These are phyloP conservation scores for Colletotrichum shisoi DNA, from an alignment of 2,329 filamentous ascomycete genomes.

Conservation along the genomic window DNA sequence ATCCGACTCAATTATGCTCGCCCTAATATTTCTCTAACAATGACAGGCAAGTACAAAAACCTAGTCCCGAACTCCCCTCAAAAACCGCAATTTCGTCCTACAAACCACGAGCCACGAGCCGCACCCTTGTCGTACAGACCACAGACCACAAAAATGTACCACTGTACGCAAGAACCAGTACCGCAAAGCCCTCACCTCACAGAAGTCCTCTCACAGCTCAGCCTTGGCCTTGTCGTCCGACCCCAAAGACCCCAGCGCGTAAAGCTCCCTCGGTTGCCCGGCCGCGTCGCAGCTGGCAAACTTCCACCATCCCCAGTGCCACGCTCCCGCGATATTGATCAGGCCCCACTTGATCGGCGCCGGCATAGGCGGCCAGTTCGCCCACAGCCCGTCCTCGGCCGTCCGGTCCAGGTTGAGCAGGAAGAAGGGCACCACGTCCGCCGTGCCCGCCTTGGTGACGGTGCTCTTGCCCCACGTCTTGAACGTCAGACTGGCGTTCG, in stretches of 20 bases:
- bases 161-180: neutral
- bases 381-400: slow-evolving; percentile 67
- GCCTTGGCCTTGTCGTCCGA: slow-evolving; percentile 26
- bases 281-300: slow-evolving; percentile 68
- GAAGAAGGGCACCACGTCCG: slow-evolving; percentile 71
- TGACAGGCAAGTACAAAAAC: neutral
- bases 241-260: slow-evolving; percentile 52
- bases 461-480: slow-evolving; percentile 70
- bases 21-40: slow-evolving; percentile 27
- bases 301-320: slow-evolving; percentile 67
- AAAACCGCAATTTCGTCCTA: slow-evolving; percentile 16
- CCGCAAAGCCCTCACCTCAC: too few species aligned
- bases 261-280: slow-evolving; percentile 62
- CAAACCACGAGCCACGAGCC: neutral
- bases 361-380: slow-evolving; percentile 71
- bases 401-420: slow-evolving; percentile 68
- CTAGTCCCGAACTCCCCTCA: neutral
- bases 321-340: slow-evolving; percentile 65
- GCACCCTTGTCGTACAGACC: neutral
- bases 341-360: slow-evolving; percentile 66
- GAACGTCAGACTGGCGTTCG: slow-evolving; percentile 59
- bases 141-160: neutral
- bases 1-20: slow-evolving; percentile 19
- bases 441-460: slow-evolving; percentile 66
- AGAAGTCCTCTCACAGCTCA: slow-evolving; percentile 13